phyloP scores from a whole-genome alignment of 78 protist species.

The Diacronema lutheri region DNA sequence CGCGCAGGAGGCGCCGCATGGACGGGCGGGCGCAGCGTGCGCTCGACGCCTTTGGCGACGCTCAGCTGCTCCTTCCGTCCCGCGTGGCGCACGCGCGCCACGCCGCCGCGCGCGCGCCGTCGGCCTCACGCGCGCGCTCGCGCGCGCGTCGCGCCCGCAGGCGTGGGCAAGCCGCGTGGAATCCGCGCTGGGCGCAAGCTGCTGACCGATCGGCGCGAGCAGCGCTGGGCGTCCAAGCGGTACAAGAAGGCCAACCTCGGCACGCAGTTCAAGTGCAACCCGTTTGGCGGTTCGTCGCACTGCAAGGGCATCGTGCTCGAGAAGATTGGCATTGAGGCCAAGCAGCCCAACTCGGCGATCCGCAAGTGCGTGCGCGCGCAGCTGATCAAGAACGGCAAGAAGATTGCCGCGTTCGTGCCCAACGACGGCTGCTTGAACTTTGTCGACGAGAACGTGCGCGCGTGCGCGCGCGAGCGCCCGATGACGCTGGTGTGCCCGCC shows the following conservation, averaged over 20 bases:
- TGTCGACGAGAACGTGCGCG: slow-evolving; percentile 94
- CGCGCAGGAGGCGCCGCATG: too few species aligned
- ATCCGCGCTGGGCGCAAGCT: slow-evolving; percentile 78
- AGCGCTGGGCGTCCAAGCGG: slow-evolving; percentile 93
- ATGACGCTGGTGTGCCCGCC: too few species aligned
- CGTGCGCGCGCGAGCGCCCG: too few species aligned
- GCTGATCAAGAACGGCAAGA: slow-evolving; percentile 99
- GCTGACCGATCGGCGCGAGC: slow-evolving; percentile 29
- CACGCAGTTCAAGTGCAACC: slow-evolving; percentile 89
- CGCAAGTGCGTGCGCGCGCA: slow-evolving; percentile 99
- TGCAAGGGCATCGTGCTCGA: slow-evolving; percentile 98
- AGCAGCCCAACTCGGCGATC: slow-evolving; percentile 99
- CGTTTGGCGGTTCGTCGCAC: slow-evolving; percentile 98
- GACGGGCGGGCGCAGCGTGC: too few species aligned
- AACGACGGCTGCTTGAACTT: slow-evolving; percentile 98
- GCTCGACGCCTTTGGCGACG: too few species aligned
- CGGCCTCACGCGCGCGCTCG: too few species aligned
- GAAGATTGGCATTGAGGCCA: slow-evolving; percentile 99
- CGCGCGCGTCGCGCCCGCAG: too few species aligned
- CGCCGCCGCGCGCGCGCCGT: too few species aligned
- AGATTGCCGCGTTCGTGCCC: slow-evolving; percentile 99
- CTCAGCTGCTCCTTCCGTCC: too few species aligned
- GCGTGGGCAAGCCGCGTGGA: slow-evolving; percentile 73
- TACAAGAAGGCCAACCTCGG: slow-evolving; percentile 92
- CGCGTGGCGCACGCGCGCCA: too few species aligned